Evolutionary conservation across 371 early-diverging fungal genomes (phyloP), one percentile per base, ranked within the genome.

Genomic region (Mucor racemosus): DNA sequence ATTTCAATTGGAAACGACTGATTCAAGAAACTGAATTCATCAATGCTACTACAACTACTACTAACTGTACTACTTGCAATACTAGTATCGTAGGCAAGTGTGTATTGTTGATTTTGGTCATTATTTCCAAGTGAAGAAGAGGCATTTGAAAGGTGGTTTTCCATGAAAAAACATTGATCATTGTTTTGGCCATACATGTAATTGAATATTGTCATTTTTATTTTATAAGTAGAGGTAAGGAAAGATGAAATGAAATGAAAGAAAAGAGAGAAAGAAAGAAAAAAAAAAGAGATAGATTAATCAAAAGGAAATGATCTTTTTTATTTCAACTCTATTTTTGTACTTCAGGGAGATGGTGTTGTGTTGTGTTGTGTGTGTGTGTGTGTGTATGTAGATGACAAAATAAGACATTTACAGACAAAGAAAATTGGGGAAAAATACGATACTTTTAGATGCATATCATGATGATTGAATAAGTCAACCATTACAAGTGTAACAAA

Each of bases 311-410:
- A 7, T 19, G 10, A 0, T 50, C 26, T 26, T 21, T 21, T 21
- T 21, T 50, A 21, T 50, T 21, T 21, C 48, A 50, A 21, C 26
- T 50, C 50, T 50, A 50, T 50, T 50, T 50, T 50, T 50, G 21
- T 26, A 21, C 8, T 9, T 50, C 50, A 50, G 50, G 50, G 50
- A 50, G 50, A 50, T 50, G 1, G 3, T 38, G 5, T 38, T 1
- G 38, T 38, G 5, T 38, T 11, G 38, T 36, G 36, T 36, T 36
- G 36, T 36, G 36, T 36, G n/a, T n/a, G n/a, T n/a, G n/a, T n/a
- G n/a, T 26, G 26, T 38, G 21, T 50, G 21, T 50, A 21, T 50
- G 50, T 26, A 21, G 48, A 9, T 50, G 26, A 26, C 1, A 21
- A 21, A 50, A 50, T 50, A 26, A 50, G 26, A 50, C 13, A 50